phyloP scores from a whole-genome alignment of 192 early-diverging fungal species.

The Chytriomyces sp. region DNA sequence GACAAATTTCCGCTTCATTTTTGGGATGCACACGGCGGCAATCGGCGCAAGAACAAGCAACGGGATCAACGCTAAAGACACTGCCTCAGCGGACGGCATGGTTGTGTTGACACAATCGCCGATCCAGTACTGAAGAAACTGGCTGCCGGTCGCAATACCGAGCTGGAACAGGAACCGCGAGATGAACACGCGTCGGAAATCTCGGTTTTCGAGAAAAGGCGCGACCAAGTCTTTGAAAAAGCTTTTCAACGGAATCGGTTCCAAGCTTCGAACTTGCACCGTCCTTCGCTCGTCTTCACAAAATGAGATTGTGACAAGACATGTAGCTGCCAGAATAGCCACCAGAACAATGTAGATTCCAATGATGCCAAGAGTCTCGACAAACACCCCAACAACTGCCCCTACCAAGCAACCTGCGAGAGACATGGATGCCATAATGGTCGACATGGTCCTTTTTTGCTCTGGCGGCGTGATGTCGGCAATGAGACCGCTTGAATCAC shows the following conservation, averaged over 20 bases:
- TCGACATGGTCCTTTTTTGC: constrained; percentile 43
- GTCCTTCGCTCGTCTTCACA: constrained; percentile 9
- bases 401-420: constrained; percentile 47
- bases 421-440: constrained; percentile 50
- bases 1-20: constrained; percentile 26
- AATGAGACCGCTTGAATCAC: constrained; percentile 31
- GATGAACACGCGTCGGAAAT: constrained; percentile 53
- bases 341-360: constrained; percentile 39
- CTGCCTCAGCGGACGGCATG: constrained; percentile 41
- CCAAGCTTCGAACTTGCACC: constrained; percentile 3
- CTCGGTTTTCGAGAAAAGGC: constrained; percentile 41
- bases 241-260: constrained; percentile 36
- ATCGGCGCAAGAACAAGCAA: constrained; percentile 48
- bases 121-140: constrained; percentile 59
- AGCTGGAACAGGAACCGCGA: constrained; percentile 56
- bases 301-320: constrained; percentile 5
- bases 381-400: constrained; percentile 46
- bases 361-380: constrained; percentile 30
- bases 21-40: constrained; percentile 36
- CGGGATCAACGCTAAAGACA: constrained; percentile 53
- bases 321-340: constrained; percentile 16
- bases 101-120: constrained; percentile 42
- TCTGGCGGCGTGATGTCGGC: constrained; percentile 51
- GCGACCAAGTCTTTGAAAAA: constrained; percentile 38
- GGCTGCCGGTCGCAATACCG: constrained; percentile 53